A percentile compares a stretch with the other conserved stretches of the same genome.
These are phyloP conservation scores for Podila clonocystis DNA, from an alignment of 192 early-diverging fungal species.

Conservation along the genomic window DNA sequence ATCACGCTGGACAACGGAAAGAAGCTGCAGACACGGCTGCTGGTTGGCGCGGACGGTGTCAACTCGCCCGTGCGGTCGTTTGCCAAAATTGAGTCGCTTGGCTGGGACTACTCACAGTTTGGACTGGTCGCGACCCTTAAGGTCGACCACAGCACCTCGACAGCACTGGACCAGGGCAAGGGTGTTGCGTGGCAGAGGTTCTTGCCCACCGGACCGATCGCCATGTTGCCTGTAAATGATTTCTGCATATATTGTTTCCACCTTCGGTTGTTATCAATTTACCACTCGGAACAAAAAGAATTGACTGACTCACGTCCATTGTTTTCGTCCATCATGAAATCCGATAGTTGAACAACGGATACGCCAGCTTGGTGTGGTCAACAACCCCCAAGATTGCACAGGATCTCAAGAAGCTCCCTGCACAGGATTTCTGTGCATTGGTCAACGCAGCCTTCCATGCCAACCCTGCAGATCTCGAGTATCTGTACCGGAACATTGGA, in stretches of 20 bases:
- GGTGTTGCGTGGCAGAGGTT: slow-evolving; percentile 91
- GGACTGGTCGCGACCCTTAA: slow-evolving; percentile 90
- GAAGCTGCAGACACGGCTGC: slow-evolving; percentile 72
- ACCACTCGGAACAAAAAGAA: slow-evolving; percentile 23
- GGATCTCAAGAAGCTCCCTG: slow-evolving; percentile 69
- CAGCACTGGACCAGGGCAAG: slow-evolving; percentile 31
- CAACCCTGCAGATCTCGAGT: slow-evolving; percentile 75
- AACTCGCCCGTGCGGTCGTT: slow-evolving; percentile 86
- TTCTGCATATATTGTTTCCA: not conserved
- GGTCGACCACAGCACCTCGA: slow-evolving; percentile 69
- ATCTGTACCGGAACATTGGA: slow-evolving; percentile 69
- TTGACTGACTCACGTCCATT: no score
- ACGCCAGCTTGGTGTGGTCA: slow-evolving; percentile 93
- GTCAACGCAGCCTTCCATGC: slow-evolving; percentile 88
- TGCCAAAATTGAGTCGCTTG: slow-evolving; percentile 83
- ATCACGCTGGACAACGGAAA: slow-evolving; percentile 75
- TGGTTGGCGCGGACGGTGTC: slow-evolving; percentile 92
- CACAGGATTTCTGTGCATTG: slow-evolving; percentile 68
- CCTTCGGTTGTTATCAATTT: not conserved
- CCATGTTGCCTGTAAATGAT: slow-evolving; percentile 84
- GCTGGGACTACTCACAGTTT: slow-evolving; percentile 88
- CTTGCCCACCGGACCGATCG: slow-evolving; percentile 93
- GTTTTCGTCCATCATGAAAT: not conserved
- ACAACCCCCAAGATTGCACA: slow-evolving; percentile 70
- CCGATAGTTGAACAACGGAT: slow-evolving; percentile 63